A percentile compares a stretch with the other conserved stretches of the same genome.
phyloP scores from a whole-genome alignment of 257 asterid species.

The Pogostemon cablin region DNA sequence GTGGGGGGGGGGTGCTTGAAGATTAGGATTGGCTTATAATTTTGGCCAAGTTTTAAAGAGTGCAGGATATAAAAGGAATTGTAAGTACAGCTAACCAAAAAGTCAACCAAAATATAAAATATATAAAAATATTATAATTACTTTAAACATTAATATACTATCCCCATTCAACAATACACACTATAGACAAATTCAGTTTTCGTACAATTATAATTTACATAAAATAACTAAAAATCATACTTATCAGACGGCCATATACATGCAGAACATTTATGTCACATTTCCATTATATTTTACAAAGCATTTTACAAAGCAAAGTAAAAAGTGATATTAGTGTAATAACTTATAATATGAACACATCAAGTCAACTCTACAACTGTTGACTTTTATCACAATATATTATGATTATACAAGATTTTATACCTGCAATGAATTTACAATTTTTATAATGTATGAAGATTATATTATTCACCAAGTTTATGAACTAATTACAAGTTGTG shows the following conservation, averaged over 20 bases:
- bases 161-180: too few species aligned
- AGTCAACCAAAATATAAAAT: constrained; percentile 36
- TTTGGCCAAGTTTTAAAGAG: constrained; percentile 27
- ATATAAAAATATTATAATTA: not conserved
- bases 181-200: too few species aligned
- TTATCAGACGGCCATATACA: too few species aligned
- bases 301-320: not conserved
- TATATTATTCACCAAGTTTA: not conserved
- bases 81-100: constrained; percentile 31
- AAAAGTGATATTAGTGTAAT: not conserved
- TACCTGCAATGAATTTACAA: not conserved
- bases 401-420: constrained; percentile 9
- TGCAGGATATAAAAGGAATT: constrained; percentile 12
- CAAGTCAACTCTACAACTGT: not conserved
- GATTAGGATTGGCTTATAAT: not conserved
- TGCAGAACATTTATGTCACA: too few species aligned
- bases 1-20: not conserved
- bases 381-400: constrained; percentile 1
- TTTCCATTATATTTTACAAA: not conserved
- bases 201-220: too few species aligned
- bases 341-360: not conserved
- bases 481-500: not conserved
- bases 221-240: too few species aligned
- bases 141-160: not conserved
- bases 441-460: not conserved